Base-by-base conservation (phyloP, 1,284 basidiomycete species). In the Ceratobasidium sp. region DNA sequence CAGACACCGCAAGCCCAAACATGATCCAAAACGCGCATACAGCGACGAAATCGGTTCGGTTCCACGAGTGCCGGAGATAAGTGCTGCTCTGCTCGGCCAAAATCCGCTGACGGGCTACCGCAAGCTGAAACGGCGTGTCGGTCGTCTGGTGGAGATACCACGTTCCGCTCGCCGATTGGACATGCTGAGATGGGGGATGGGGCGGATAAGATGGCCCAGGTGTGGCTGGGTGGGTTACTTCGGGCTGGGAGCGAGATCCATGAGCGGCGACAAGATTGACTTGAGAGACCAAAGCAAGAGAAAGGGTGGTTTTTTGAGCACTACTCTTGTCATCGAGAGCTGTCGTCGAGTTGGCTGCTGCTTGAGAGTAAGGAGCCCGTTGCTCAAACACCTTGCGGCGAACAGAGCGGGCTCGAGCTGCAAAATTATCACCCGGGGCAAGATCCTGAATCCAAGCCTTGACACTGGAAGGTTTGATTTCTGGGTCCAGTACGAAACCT, bases 41-140 rank as follows among this genome's bases (percentile, higher is more conserved):
- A 1, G 97, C 93, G 41, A 98, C 81, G 75, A 92, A 88, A 80
- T 99, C 96, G 72, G 97, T 91, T 36, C 96, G 87, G 76, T 91
- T 93, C 96, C 96, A 98, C 69, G 92, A 94, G 78, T 98, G 95
- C 2, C 97, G 87, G 3, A 98, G 84, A 79, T 95, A 99, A 0
- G 97, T 94, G 2, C 82, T 77, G 28, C 79, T 78, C 78, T 77
- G 79, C 67, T 91, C 58, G 87, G 83, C 34, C 80, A 81, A 18
- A 86, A 85, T 76, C 87, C 88, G 71, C 84, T 86, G 80, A 50
- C 86, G 81, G 26, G 82, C 81, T 21, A 93, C 82, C 76, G 85
- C 89, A 21, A 92, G 80, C 30, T 85, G 84, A 78, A 93, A 93
- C 0, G 92, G 92, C 91, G 83, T 1, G 86, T 82, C 32, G 90